A percentile compares a stretch with the other conserved stretches of the same genome.
Conservation (phyloP, 805 yeast species). For the Lachancea cidri region DNA sequence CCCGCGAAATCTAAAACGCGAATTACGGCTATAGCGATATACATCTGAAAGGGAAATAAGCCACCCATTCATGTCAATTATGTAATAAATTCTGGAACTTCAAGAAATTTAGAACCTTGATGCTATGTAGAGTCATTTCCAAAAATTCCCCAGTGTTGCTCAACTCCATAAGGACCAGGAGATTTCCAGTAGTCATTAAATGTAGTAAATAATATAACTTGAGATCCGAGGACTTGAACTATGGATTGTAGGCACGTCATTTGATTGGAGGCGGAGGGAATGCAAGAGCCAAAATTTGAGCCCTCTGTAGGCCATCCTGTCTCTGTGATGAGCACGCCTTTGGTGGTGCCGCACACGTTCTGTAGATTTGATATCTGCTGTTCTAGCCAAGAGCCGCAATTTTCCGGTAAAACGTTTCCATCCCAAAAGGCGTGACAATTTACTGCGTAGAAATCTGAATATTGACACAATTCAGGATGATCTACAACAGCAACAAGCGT, state of each 20-base stretch:
- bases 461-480: slow-evolving; percentile 61
- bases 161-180: slow-evolving; percentile 76
- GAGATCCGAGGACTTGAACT: slow-evolving; percentile 48
- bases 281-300: slow-evolving; percentile 54
- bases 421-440: slow-evolving; percentile 81
- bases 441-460: slow-evolving; percentile 68
- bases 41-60: background rate
- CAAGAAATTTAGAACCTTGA: no score
- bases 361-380: slow-evolving; percentile 51
- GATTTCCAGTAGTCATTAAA: slow-evolving; percentile 76
- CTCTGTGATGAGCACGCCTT: slow-evolving; percentile 55
- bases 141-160: slow-evolving; percentile 72
- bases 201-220: slow-evolving; percentile 63
- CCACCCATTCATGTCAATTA: no score
- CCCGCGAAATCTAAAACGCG: background rate
- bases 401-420: slow-evolving; percentile 46
- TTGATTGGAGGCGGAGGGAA: slow-evolving; percentile 64
- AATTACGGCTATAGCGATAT: background rate
- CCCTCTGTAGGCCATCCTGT: slow-evolving; percentile 82
- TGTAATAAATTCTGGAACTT: no score
- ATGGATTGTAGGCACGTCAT: slow-evolving; percentile 56
- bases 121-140: slow-evolving; percentile 11
- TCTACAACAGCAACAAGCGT: slow-evolving; percentile 62
- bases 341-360: slow-evolving; percentile 45
- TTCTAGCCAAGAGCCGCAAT: slow-evolving; percentile 61